Evolutionary conservation across 2,329 filamentous ascomycete species (phyloP), one percentile per base, ranked within the genome.

Genomic region (Periconia sp.): DNA sequence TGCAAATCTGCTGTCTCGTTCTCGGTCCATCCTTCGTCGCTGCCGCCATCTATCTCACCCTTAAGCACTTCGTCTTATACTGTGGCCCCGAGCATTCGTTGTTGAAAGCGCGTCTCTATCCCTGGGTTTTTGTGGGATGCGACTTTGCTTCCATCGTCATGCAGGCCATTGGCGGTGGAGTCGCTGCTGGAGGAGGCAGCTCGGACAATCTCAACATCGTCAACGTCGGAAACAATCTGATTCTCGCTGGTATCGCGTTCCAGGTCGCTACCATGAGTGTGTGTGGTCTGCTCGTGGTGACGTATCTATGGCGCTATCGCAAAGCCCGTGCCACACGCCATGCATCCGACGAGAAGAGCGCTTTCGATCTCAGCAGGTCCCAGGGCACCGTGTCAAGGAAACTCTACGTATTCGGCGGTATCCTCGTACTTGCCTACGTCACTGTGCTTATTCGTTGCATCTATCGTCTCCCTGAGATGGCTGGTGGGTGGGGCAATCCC

Each of bases 51-150:
- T 85, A 84, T 71, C 65, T 86, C 30, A 80, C 77, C 5, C 75
- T 86, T 13, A 82, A 83, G 37, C 81, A 84, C 48, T 77, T 85
- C 56, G 79, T 85, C 51, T 66, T 82, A n/a, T 76, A 77, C 46
- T 82, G 85, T 50, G 84, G 84, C 41, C 56, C 65, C 40, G 49
- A 53, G 0, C 68, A 66, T 62, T 72, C 68, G 1, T 56, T 66
- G 20, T 57, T 75, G 2, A 55, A 56, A 7, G 65, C 71, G 0
- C 59, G 56, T 6, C 68, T 78, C 49, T 85, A 85, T 66, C 84
- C 83, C 11, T 79, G 79, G 67, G 78, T 85, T 55, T 87, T 87
- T 70, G 81, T 86, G 58, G 64, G 73, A n/a, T 83, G 81, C 61
- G 85, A 87, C 58, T 58, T 86, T 41, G 60, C 83, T 49, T 82